Percentiles rank a stretch among this genome's conserved stretches.
Evolutionary conservation across 305 asterid genomes (phyloP).

Genomic region (Fraxinus paxiana): DNA sequence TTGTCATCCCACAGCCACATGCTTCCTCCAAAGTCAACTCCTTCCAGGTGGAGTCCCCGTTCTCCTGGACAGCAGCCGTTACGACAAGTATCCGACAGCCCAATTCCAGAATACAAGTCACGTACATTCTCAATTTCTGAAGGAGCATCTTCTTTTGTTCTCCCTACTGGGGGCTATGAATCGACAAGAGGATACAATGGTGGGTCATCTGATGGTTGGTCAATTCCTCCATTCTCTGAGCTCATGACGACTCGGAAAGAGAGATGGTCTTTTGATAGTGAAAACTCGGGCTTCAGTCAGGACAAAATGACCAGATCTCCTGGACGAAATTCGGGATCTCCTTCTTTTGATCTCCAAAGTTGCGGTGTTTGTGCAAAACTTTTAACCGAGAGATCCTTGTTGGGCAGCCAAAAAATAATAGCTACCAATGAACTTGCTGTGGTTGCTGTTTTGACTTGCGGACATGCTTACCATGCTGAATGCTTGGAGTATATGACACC

Average conservation of each 20-base stretch:
- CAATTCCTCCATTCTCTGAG: slow-evolving; percentile 67
- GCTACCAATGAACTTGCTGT: slow-evolving; percentile 69
- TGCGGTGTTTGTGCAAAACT: slow-evolving; percentile 81
- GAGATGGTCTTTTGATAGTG: slow-evolving; percentile 96
- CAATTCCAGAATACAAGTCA: slow-evolving; percentile 54
- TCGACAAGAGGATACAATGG: slow-evolving; percentile 66
- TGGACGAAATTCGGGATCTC: slow-evolving; percentile 47
- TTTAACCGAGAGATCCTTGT: slow-evolving; percentile 60
- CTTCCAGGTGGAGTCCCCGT: slow-evolving; percentile 63
- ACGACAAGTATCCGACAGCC: slow-evolving; percentile 70
- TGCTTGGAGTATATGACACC: slow-evolving; percentile 88
- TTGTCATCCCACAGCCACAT: slow-evolving; percentile 61
- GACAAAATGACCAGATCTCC: slow-evolving; percentile 57
- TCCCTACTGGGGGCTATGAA: slow-evolving; percentile 65
- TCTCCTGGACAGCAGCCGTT: slow-evolving; percentile 64
- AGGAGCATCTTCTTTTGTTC: slow-evolving; percentile 50
- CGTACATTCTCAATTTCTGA: slow-evolving; percentile 70
- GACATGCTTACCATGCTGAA: slow-evolving; percentile 86
- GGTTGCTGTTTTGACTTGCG: slow-evolving; percentile 77
- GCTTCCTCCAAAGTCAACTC: slow-evolving; percentile 65
- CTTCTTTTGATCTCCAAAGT: slow-evolving; percentile 56
- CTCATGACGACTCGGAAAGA: slow-evolving; percentile 55
- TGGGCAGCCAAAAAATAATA: slow-evolving; percentile 59
- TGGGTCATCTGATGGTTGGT: slow-evolving; percentile 83
- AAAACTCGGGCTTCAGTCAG: slow-evolving; percentile 48